phyloP scores from a whole-genome alignment of 371 early-diverging fungal species.

The Thermomucor indicae-seudaticae region DNA sequence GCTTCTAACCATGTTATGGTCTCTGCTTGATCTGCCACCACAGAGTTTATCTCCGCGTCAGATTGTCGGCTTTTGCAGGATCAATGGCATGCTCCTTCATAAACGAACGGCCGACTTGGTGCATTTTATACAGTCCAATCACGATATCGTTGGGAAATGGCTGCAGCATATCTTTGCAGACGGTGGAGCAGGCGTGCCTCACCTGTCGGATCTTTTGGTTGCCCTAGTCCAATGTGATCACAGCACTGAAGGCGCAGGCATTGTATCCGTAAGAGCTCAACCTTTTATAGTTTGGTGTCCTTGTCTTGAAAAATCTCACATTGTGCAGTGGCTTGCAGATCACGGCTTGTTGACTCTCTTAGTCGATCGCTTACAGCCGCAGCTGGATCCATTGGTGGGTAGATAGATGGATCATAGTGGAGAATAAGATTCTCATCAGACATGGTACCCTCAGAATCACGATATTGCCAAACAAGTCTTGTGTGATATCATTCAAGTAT shows the following conservation, averaged over 20 bases:
- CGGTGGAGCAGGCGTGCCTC: conserved; percentile 5
- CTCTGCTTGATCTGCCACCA: conserved; percentile 14
- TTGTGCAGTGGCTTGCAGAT: conserved; percentile 14
- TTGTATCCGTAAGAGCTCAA: conserved; percentile 10
- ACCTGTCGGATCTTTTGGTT: conserved; percentile 14
- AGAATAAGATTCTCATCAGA: too few species aligned
- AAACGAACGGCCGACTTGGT: conserved; percentile 16
- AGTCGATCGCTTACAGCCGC: conserved; percentile 13
- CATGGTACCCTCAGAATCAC: conserved; percentile 4
- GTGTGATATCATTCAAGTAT: conserved; percentile 10
- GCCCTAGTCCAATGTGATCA: conserved; percentile 12
- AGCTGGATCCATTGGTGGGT: conserved; percentile 8
- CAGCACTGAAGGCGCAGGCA: conserved; percentile 7
- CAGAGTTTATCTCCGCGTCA: conserved; percentile 12
- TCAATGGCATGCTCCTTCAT: conserved; percentile 12
- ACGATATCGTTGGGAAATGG: conserved; percentile 15
- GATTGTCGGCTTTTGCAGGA: conserved; percentile 15
- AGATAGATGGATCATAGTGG: not conserved
- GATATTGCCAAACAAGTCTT: conserved; percentile 15
- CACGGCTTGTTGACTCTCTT: conserved; percentile 11
- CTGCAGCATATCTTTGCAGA: conserved; percentile 14
- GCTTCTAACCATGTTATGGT: conserved; percentile 17
- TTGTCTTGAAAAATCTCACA: not conserved
- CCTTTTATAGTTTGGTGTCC: not conserved
- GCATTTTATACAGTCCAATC: conserved; percentile 8